phyloP scores from a whole-genome alignment of 192 early-diverging fungal species.

The Coemansia sp. region DNA sequence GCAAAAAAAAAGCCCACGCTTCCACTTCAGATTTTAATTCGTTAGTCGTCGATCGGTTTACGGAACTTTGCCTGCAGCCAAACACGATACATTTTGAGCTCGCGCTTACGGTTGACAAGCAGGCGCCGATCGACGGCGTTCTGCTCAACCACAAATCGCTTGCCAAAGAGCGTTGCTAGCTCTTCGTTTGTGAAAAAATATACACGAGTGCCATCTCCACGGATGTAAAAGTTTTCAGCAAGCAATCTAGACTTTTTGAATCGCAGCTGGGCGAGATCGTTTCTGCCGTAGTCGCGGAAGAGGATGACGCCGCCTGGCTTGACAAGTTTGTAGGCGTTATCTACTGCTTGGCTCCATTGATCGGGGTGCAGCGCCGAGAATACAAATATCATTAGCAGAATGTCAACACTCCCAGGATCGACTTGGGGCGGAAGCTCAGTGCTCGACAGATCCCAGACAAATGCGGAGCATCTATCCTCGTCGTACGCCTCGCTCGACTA shows the following conservation, averaged over 20 bases:
- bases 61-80: constrained; percentile 98
- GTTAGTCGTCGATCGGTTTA: constrained; percentile 60
- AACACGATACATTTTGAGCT: constrained; percentile 96
- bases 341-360: constrained; percentile 67
- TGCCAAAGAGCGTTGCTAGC: constrained; percentile 45
- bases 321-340: constrained; percentile 67
- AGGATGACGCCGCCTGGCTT: constrained; percentile 77
- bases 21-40: constrained; percentile 1
- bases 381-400: constrained; percentile 81
- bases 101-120: constrained; percentile 86
- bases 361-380: constrained; percentile 74
- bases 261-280: constrained; percentile 80
- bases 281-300: constrained; percentile 82
- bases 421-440: constrained; percentile 60
- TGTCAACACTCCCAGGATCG: constrained; percentile 66
- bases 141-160: constrained; percentile 76
- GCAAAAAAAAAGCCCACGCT: neutral
- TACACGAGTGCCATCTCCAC: constrained; percentile 80
- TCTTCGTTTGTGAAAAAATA: constrained; percentile 76
- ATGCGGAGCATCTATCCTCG: constrained; percentile 63
- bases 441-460: constrained; percentile 77
- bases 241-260: constrained; percentile 75
- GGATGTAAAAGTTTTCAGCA: constrained; percentile 77
- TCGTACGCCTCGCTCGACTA: constrained; percentile 64
- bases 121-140: constrained; percentile 91